These are phyloP conservation scores for Taiozyma onychis DNA, from an alignment of 1,139 yeast species.

Conservation along the genomic window DNA sequence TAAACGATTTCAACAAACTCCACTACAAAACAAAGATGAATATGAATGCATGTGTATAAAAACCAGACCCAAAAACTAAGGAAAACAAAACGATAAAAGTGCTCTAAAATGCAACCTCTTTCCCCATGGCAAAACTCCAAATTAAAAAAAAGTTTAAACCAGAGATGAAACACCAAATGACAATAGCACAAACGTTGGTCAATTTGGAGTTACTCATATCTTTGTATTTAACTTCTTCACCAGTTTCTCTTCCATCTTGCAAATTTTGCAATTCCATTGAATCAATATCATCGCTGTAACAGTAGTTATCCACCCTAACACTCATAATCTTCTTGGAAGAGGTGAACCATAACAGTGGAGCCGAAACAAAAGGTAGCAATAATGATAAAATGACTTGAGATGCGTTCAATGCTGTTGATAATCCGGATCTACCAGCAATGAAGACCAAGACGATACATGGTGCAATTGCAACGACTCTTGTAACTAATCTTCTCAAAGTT, in stretches of 20 bases:
- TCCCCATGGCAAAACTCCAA: slow-evolving; percentile 61
- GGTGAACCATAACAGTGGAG: slow-evolving; percentile 71
- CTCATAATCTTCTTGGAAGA: slow-evolving; percentile 53
- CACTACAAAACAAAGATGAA: not conserved
- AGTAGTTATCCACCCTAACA: slow-evolving; percentile 27
- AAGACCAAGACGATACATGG: slow-evolving; percentile 64
- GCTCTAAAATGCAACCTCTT: not conserved
- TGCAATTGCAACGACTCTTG: slow-evolving; percentile 65
- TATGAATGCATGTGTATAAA: not conserved
- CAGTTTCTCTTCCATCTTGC: slow-evolving; percentile 9
- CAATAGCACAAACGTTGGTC: slow-evolving; percentile 50
- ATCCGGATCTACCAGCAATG: slow-evolving; percentile 64
- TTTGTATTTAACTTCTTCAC: slow-evolving; percentile 11
- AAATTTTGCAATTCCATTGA: not conserved
- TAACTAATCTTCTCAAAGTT: slow-evolving; percentile 62
- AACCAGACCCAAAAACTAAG: not conserved
- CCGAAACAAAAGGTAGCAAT: slow-evolving; percentile 67
- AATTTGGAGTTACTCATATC: slow-evolving; percentile 49
- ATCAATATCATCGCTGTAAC: slow-evolving; percentile 3
- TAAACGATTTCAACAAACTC: not conserved
- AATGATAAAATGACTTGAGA: slow-evolving; percentile 71
- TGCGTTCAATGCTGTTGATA: slow-evolving; percentile 62
- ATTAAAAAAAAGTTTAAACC: slow-evolving; percentile 73
- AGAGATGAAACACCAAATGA: slow-evolving; percentile 72
- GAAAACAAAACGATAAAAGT: not conserved